Conservation (phyloP, 192 early-diverging fungal species). For the Coemansia sp. region DNA sequence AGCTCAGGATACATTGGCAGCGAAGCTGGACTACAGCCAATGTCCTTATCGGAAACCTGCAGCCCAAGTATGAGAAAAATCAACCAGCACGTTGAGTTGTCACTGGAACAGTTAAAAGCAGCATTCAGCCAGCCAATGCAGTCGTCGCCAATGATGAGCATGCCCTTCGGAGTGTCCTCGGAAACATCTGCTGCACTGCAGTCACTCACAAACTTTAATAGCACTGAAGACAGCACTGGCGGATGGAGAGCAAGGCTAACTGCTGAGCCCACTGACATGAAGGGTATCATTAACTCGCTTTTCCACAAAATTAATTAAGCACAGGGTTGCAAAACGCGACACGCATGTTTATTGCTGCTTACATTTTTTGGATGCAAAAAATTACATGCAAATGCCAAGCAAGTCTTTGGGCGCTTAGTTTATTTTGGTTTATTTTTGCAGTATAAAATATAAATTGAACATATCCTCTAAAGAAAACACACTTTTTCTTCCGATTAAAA, state of each 20-base stretch:
- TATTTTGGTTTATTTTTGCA: not conserved
- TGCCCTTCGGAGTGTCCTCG: conserved; percentile 10
- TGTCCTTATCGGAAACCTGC: not conserved
- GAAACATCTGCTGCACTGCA: conserved; percentile 1
- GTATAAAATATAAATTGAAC: not conserved
- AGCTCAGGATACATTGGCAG: not conserved
- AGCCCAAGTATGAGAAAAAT: conserved; percentile 5
- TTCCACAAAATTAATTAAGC: conserved; percentile 6
- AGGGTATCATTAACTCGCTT: conserved; percentile 19
- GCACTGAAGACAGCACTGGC: not conserved
- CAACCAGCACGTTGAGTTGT: conserved; percentile 18
- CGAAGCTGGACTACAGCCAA: not conserved
- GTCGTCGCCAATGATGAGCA: conserved; percentile 10
- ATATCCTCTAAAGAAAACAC: not conserved
- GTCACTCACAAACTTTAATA: conserved; percentile 4
- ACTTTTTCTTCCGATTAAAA: not conserved
- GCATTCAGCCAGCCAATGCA: conserved; percentile 18
- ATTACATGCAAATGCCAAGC: not conserved
- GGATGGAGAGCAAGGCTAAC: conserved; percentile 5
- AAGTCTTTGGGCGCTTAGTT: not conserved
- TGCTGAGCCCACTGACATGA: conserved; percentile 1
- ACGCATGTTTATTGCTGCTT: not conserved
- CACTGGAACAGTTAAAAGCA: conserved; percentile 19
- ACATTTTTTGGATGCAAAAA: not conserved
- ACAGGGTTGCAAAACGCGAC: not conserved